Base-by-base conservation (phyloP, 2,329 filamentous ascomycete genomes). In the Sclerotiophoma versabilis region DNA sequence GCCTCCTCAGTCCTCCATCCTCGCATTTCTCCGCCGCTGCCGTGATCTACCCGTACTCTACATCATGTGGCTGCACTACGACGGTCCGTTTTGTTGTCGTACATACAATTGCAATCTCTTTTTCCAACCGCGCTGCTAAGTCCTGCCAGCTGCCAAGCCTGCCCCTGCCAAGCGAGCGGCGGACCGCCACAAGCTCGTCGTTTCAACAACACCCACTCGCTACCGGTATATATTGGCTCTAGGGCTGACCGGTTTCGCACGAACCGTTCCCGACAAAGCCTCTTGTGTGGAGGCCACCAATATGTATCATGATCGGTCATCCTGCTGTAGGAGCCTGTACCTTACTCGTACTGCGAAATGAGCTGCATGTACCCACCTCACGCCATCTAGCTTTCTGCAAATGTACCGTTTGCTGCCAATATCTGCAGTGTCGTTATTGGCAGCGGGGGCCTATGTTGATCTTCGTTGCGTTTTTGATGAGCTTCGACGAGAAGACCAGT, bases 91-190 rank as follows among this genome's bases (percentile, higher is more conserved):
- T 15, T 11, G 33, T 43, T 48, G 27, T 20, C 27, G 33, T 10
- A 26, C 15, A 43, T 43, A 26, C 20, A n/a, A 32, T 17, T 26
- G 37, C 37, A 44, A 47, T 54, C 10, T 37, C 32, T 27, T 46
- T 47, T 47, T 43, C 39, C 10, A 17, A 6, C 39, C 4, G 19
- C 26, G 25, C 17, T 30, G 20, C 5, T n/a, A n/a, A n/a, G n/a
- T n/a, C n/a, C 20, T 26, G 44, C 27, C 39, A 17, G 42, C 10
- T 15, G 51, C 43, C 44, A 54, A 42, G 39, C 11, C 12, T 48
- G 17, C 57, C 53, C 53, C 53, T 57, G 57, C 57, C 53, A 49
- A 59, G 50, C 41, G 26, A 26, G 14, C 12, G 17, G 36, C 30
- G 25, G 32, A 25, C 19, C 43, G 49, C 43, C 42, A 47, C 23